Base-by-base conservation (phyloP, 78 protist genomes). In the slime mould (Dictyostelium discoideum) region DNA sequence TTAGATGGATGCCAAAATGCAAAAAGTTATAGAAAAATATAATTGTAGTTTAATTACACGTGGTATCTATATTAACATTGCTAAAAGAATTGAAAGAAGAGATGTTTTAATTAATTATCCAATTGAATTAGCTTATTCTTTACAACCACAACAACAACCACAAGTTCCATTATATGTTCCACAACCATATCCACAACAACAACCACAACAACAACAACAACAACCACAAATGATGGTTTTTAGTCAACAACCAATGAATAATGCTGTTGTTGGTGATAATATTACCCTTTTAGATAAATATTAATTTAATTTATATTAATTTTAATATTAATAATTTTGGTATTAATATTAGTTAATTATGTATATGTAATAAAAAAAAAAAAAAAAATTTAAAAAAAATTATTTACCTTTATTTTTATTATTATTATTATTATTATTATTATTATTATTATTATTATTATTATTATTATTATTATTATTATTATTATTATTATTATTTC, bases 41-140 rank as follows among this genome's bases (percentile, higher is more conserved):
- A 69, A 69, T 29, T 24, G 77, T 24, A 69, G 26, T 11, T 69
- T 69, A 26, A 26, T 26, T 26, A 24, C 77, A 26, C 77, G 77
- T 69, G 77, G 77, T 69, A 29, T 69, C 39, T 26, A 69, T 69
- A 9, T 69, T 10, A 69, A 69, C 7, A 69, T 69, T 24, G 37
- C 18, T 3, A 69, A 69, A 69, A 69, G 39, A 69, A n/a, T 69
- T n/a, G 77, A 69, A 69, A 69, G 77, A 69, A 69, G 77, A 69
- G 77, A 69, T 69, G 9, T 69, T 26, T 26, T 69, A 26, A 26
- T 69, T 26, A 69, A 69, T 26, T 69, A 69, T 24, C 77, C 77
- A 69, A 69, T 69, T 26, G 77, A 69, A 24, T 26, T 69, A 26
- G 18, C 18, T 3, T 26, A 26, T 26, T 29, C 39, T 24, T 13